Evolutionary conservation across 1,284 basidiomycete genomes (phyloP), one percentile per base, ranked within the genome.

Genomic region (Sanghuangporus weigelae): DNA sequence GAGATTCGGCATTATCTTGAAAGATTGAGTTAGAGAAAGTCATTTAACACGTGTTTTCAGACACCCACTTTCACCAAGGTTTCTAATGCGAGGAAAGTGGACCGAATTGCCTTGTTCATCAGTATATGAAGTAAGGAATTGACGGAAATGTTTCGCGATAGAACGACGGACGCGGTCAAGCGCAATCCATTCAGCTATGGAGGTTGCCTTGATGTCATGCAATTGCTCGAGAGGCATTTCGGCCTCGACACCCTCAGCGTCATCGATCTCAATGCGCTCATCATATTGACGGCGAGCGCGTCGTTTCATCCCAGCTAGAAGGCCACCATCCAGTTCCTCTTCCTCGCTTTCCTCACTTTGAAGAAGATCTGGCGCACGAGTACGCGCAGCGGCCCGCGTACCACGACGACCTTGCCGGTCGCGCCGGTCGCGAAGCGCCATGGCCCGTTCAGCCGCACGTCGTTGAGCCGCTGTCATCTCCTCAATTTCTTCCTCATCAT

Each of bases 181-280:
- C 14, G 94, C 89, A 68, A 99, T 94, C 97, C 97, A 99, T 74
- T 97, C 95, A 7, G 92, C 92, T 61, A 99, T 95, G 19, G 94
- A 95, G 71, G 96, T 93, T 38, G 96, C 93, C 74, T 98, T 98
- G 81, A 99, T 93, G 72, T 99, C 96, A 67, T 93, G 93, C 12
- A 99, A 80, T 78, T 99, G 95, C 73, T 99, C 96, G 54, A 98
- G 77, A 0, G 96, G 95, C 63, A 99, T 81, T 74, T 98, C 96
- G 86, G 92, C 92, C 59, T 95, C 93, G 8, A 90, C 75, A 35
- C 91, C 93, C 59, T 92, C 92, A 68, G 92, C 78, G 75, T 96
- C 94, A 73, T 96, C 94, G 54, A 90, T 74, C 70, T 93, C 90
- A 67, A 85, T 82, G 61, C 92, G 82, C 76, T 96, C 94, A 72